These are phyloP conservation scores for Syzygium aqueum DNA, from an alignment of 345 rosid species.

Conservation along the genomic window DNA sequence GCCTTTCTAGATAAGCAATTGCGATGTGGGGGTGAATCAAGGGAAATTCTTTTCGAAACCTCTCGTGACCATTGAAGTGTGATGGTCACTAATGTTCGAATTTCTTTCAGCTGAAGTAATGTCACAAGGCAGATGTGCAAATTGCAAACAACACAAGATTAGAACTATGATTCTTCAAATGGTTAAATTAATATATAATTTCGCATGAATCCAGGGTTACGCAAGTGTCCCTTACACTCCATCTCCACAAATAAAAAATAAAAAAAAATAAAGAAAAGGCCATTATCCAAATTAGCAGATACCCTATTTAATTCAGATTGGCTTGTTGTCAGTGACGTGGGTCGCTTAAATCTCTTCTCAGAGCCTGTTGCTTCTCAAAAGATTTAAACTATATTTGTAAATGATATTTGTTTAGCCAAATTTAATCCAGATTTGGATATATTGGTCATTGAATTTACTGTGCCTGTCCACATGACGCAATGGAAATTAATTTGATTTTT, in stretches of 20 bases:
- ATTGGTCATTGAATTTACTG: neutral
- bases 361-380: neutral
- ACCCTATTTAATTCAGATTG: neutral
- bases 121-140: neutral
- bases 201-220: neutral
- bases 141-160: neutral
- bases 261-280: fast-evolving
- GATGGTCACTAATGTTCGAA: neutral
- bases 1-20: neutral
- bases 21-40: neutral
- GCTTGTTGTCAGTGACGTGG: neutral
- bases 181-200: neutral
- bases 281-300: neutral
- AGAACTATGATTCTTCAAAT: neutral
- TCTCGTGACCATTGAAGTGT: neutral
- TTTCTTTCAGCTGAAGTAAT: neutral
- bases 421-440: neutral
- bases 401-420: neutral
- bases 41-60: neutral
- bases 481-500: neutral
- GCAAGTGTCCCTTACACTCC: neutral
- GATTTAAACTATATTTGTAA: neutral
- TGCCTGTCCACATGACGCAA: neutral
- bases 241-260: neutral
- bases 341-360: neutral